A percentile compares a stretch with the other conserved stretches of the same genome.
phyloP scores from a whole-genome alignment of 106 monocot genomes.

The Platanthera guangdongensis region DNA sequence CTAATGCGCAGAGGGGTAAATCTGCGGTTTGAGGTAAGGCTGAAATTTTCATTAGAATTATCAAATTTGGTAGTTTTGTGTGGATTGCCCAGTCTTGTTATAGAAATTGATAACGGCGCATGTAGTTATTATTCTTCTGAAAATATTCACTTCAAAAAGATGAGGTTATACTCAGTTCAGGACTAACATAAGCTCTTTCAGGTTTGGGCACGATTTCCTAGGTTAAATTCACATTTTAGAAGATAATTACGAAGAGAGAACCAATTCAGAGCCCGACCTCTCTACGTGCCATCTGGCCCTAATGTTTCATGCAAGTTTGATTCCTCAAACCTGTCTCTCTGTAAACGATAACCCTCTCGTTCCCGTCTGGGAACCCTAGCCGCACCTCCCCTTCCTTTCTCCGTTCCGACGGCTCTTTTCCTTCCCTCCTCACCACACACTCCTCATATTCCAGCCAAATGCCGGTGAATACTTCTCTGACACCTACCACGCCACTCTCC shows the following conservation, averaged over 20 bases:
- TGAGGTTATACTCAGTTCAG: not conserved
- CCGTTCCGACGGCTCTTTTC: too few species aligned
- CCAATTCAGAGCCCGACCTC: too few species aligned
- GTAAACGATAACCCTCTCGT: too few species aligned
- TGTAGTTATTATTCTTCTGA: not conserved
- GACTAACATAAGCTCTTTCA: not conserved
- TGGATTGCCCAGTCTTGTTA: not conserved
- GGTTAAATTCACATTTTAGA: not conserved
- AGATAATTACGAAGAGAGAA: not conserved
- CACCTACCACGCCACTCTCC: too few species aligned
- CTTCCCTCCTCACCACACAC: too few species aligned
- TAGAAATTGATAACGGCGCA: not conserved
- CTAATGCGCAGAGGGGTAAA: conserved; percentile 25
- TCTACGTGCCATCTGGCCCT: too few species aligned
- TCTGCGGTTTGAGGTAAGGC: conserved; percentile 29
- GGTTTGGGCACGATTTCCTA: not conserved
- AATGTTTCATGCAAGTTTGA: too few species aligned
- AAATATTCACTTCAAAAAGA: not conserved
- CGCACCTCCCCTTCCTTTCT: too few species aligned
- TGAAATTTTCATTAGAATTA: not conserved
- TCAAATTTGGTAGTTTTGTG: not conserved
- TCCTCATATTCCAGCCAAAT: too few species aligned
- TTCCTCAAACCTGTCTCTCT: too few species aligned
- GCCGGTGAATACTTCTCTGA: too few species aligned
- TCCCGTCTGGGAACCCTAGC: too few species aligned